phyloP scores from a whole-genome alignment of 192 early-diverging fungal species.

The Umbelopsis ramanniana region DNA sequence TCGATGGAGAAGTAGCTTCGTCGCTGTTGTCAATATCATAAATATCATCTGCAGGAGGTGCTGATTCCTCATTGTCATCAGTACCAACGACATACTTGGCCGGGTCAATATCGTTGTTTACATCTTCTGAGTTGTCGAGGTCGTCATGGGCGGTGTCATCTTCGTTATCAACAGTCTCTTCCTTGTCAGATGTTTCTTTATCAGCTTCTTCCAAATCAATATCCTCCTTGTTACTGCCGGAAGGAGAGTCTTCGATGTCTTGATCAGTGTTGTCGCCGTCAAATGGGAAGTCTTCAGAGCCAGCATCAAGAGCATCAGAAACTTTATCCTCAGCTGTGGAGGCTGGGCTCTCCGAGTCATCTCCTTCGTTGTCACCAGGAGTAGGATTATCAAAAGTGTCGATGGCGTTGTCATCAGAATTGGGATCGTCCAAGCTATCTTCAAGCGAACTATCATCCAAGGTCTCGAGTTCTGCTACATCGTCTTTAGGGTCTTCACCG shows the following conservation, averaged over 20 bases:
- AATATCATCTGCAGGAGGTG: too few relatives aligned
- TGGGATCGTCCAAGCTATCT: not conserved
- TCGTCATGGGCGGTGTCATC: not conserved
- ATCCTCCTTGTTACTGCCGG: not conserved
- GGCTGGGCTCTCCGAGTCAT: too few relatives aligned
- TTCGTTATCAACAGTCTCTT: not conserved
- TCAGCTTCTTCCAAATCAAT: not conserved
- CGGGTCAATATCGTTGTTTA: too few relatives aligned
- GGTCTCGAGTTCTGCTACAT: too few relatives aligned
- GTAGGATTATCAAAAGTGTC: not conserved
- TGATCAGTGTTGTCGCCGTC: too few relatives aligned
- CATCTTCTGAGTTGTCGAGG: not conserved
- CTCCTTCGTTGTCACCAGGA: too few relatives aligned
- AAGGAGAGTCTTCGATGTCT: not conserved
- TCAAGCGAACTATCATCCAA: not conserved
- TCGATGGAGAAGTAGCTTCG: not conserved
- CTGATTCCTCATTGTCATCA: not conserved
- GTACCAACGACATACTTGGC: too few relatives aligned
- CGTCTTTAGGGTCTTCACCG: too few relatives aligned
- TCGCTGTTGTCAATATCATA: too few relatives aligned
- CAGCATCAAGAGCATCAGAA: too few relatives aligned
- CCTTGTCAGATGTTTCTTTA: not conserved
- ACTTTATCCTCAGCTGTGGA: too few relatives aligned
- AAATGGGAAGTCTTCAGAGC: too few relatives aligned
- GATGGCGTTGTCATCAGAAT: not conserved